Conservation (phyloP, 1,139 yeast species). For the Geotrichum bryndzae region DNA sequence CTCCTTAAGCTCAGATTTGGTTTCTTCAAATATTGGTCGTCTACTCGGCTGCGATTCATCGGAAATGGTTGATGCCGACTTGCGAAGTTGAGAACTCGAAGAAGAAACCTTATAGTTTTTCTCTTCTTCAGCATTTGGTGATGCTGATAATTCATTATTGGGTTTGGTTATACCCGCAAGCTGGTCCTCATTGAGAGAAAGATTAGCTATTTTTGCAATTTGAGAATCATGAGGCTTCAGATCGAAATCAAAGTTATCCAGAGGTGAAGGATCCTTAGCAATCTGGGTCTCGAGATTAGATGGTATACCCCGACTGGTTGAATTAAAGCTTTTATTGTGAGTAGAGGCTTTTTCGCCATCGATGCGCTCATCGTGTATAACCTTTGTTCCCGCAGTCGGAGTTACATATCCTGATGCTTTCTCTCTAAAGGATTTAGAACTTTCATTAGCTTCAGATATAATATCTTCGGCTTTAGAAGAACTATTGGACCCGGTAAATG, state of each 20-base stretch:
- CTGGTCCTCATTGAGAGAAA: conserved; percentile 12
- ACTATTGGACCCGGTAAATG: background rate
- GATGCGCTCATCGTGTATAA: background rate
- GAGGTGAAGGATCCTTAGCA: background rate
- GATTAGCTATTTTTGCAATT: conserved; percentile 15
- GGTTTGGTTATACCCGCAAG: conserved; percentile 1
- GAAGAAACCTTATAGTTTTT: background rate
- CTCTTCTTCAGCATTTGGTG: background rate
- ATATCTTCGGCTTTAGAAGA: background rate
- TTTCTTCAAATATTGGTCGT: background rate
- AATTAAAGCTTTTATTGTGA: background rate
- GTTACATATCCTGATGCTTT: conserved; percentile 2
- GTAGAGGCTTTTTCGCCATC: background rate
- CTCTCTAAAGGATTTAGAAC: background rate
- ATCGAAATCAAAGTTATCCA: background rate
- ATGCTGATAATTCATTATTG: background rate
- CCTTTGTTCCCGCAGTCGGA: background rate
- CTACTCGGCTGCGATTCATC: background rate
- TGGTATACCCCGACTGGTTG: background rate
- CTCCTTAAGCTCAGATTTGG: background rate
- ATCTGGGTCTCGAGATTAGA: background rate
- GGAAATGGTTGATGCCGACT: background rate
- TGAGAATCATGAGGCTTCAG: conserved; percentile 13
- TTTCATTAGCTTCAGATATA: background rate
- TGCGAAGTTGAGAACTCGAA: background rate